Base-by-base conservation (phyloP, 2,329 filamentous ascomycete species). In the Botrytis sinoallii region DNA sequence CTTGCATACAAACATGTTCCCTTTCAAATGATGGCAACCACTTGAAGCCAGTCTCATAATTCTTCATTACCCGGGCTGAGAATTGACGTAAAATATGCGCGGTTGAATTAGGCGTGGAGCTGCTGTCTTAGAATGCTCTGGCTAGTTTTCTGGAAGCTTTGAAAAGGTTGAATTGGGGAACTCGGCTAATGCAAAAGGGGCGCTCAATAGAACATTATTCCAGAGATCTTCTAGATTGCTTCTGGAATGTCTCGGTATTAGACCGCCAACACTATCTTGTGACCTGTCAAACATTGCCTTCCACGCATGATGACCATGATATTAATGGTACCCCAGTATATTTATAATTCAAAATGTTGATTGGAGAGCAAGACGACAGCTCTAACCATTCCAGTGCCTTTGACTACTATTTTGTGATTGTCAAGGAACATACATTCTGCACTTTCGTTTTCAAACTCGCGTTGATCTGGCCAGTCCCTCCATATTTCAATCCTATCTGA, bases 401-500 rank as follows among this genome's bases (percentile, higher is more conserved):
- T 76, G 35, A 79, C 52, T 9, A 57, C 48, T 35, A 79, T 52
- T 29, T 29, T 22, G 8, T 40, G 5, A 44, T 42, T 38, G 22
- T 18, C 38, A 14, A 72, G 12, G 3, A 55, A 7, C 35, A 72
- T 35, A 12, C 10, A 42, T 12, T 72, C 32, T 44, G 5, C 35
- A 42, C 29, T 32, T 29, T 25, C 38, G 25, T 44, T 42, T 35
- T 42, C 61, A 29, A 20, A 32, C 12, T 67, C 48, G 7, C 38
- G 40, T 38, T 59, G 42, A 8, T 87, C 86, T 0, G 89, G 90
- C 81, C 86, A 88, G 80, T 95, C 93, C 72, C 91, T 84, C 93
- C 93, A 95, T 8, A 95, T 85, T 81, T 94, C 90, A 2, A 91
- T 81, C 35, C 75, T 64, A 0, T 77, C 76, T 40, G 29, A 29